These are phyloP conservation scores for rapeseed (Brassica napus) DNA, from an alignment of 345 rosid species.

Conservation along the genomic window DNA sequence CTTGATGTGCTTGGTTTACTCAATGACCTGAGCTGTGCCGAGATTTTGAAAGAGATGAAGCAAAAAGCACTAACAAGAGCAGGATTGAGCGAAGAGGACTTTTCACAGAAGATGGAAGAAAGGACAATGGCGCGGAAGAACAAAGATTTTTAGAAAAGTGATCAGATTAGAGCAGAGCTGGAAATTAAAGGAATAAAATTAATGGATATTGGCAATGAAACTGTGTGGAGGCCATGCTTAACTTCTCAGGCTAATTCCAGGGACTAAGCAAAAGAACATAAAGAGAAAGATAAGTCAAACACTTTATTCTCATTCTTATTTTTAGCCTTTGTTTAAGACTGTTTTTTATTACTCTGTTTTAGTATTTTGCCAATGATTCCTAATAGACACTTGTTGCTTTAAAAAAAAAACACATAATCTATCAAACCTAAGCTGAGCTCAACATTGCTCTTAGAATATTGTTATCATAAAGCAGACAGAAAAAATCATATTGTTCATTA, in stretches of 20 bases:
- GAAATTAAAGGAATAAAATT: neutral
- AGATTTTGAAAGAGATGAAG: too few species aligned
- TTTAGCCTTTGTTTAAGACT: neutral
- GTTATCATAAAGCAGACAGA: neutral
- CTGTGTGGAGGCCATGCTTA: neutral
- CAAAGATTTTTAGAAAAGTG: neutral
- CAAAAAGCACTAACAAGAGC: neutral
- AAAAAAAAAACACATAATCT: neutral
- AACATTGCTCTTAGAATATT: neutral
- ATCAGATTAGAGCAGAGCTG: neutral
- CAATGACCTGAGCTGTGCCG: too few species aligned
- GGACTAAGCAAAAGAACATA: neutral
- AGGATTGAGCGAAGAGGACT: neutral
- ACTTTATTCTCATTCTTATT: neutral
- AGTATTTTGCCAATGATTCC: neutral
- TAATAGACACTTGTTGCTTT: neutral
- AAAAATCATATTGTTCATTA: neutral
- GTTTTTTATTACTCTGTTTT: neutral
- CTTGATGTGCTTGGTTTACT: neutral
- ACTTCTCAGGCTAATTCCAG: neutral
- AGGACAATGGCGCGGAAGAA: too few species aligned
- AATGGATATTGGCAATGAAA: neutral
- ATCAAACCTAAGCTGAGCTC: neutral
- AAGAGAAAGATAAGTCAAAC: neutral
- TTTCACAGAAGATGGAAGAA: neutral